Conservation (phyloP, 768 basidiomycete genomes). For the Filobasidium floriforme region DNA sequence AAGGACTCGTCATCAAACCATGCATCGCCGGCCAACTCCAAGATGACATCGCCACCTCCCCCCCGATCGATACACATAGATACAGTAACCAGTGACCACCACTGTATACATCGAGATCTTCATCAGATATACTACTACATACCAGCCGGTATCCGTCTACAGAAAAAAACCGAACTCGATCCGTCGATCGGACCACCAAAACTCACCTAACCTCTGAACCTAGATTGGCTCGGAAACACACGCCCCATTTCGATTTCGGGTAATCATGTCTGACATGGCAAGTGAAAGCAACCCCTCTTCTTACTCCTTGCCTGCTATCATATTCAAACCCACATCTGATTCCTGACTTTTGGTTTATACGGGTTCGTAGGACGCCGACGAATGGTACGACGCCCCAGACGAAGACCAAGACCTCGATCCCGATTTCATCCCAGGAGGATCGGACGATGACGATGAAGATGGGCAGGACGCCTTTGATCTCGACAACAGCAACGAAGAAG, state of each 20-base stretch:
- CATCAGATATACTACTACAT: background rate
- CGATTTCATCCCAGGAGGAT: background rate
- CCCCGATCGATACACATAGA: no score
- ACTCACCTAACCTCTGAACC: no score
- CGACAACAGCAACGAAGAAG: constrained; percentile 24
- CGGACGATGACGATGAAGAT: constrained; percentile 22
- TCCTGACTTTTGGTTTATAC: no score
- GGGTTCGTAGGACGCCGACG: background rate
- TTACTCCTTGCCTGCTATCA: no score
- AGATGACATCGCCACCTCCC: no score
- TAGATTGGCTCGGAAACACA: background rate
- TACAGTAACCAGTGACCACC: no score
- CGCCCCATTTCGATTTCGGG: no score
- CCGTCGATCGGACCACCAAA: background rate
- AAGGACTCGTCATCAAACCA: no score
- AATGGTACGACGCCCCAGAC: background rate
- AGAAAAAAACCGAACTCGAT: background rate
- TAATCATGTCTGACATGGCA: background rate
- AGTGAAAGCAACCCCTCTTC: no score
- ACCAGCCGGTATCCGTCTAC: background rate
- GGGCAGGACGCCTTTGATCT: constrained; percentile 21
- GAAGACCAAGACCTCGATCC: background rate
- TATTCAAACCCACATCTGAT: no score
- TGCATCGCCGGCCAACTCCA: no score
- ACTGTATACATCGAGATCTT: background rate